Conservation (phyloP, 2,329 filamentous ascomycete genomes). For the Diaporthe longicolla region DNA sequence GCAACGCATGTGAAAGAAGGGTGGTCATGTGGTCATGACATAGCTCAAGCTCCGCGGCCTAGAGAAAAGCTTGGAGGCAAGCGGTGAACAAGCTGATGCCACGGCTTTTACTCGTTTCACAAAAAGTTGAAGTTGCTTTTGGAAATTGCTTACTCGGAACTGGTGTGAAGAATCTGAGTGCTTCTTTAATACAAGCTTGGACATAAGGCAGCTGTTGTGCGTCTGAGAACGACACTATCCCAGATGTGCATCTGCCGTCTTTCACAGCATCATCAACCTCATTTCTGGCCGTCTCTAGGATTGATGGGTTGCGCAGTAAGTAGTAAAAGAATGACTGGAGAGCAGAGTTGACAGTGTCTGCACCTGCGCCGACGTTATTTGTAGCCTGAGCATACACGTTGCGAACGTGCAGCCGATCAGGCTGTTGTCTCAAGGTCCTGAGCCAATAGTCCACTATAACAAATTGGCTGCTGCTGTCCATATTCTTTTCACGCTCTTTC, state of each 20-base stretch:
- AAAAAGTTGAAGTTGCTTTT: no score
- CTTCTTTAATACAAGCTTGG: constrained; percentile 53
- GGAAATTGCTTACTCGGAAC: constrained; percentile 42
- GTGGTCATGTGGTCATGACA: neutral
- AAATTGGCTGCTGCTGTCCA: constrained; percentile 40
- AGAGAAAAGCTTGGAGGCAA: no score
- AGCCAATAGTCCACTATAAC: constrained; percentile 49
- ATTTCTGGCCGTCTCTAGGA: constrained; percentile 21
- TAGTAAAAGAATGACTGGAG: constrained; percentile 48
- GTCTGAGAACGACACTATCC: constrained; percentile 47
- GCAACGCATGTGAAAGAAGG: neutral
- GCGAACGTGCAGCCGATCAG: constrained; percentile 44
- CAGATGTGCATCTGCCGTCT: constrained; percentile 40
- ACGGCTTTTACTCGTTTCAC: no score
- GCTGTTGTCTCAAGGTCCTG: constrained; percentile 40
- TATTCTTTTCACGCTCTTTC: constrained; percentile 41
- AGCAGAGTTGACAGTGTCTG: constrained; percentile 45
- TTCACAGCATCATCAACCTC: constrained; percentile 45
- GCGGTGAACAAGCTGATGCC: no score
- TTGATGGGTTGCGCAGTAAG: constrained; percentile 44
- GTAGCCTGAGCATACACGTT: constrained; percentile 45
- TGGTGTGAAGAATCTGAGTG: constrained; percentile 49
- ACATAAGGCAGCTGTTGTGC: constrained; percentile 52
- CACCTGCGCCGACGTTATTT: constrained; percentile 45
- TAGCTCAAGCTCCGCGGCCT: neutral